phyloP scores from a whole-genome alignment of 202 grass and related monocot genomes.

The Carex arenaria region DNA sequence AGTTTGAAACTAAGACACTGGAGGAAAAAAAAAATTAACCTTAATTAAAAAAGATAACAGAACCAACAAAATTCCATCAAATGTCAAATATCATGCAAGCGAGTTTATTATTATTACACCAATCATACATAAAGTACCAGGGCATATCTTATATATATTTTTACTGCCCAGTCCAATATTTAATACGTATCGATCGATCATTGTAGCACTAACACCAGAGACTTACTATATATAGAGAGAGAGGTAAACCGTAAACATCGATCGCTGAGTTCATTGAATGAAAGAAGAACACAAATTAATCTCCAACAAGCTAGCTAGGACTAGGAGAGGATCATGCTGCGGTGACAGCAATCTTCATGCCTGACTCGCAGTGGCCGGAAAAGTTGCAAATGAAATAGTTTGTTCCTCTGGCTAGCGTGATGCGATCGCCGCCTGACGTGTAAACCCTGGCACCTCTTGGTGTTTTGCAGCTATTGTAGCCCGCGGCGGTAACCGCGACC shows the following conservation, averaged over 20 bases:
- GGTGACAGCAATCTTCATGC: conserved; percentile 70
- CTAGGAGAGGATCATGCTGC: conserved; percentile 31
- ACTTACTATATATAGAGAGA: neutral
- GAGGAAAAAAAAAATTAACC: too few species aligned
- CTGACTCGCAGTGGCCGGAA: conserved; percentile 48
- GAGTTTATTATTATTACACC: neutral
- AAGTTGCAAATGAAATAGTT: conserved; percentile 80
- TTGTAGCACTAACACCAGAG: neutral
- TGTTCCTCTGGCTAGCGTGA: conserved; percentile 41
- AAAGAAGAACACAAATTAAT: neutral
- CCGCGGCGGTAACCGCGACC: conserved; percentile 44
- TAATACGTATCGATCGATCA: neutral
- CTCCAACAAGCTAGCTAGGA: too few species aligned
- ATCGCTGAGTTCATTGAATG: neutral
- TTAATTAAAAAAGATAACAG: too few species aligned
- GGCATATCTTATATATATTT: neutral
- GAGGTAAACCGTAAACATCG: neutral
- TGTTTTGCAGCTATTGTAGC: conserved; percentile 48
- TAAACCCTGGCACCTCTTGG: conserved; percentile 27
- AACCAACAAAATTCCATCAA: neutral
- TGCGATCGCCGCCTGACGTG: conserved; percentile 41
- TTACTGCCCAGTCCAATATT: neutral
- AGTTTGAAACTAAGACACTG: too few species aligned
- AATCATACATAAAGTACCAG: neutral
- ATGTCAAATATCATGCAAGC: neutral